Evolutionary conservation across 352 stramenopile species (phyloP).

Genomic region (Globisporangium alternatum): DNA sequence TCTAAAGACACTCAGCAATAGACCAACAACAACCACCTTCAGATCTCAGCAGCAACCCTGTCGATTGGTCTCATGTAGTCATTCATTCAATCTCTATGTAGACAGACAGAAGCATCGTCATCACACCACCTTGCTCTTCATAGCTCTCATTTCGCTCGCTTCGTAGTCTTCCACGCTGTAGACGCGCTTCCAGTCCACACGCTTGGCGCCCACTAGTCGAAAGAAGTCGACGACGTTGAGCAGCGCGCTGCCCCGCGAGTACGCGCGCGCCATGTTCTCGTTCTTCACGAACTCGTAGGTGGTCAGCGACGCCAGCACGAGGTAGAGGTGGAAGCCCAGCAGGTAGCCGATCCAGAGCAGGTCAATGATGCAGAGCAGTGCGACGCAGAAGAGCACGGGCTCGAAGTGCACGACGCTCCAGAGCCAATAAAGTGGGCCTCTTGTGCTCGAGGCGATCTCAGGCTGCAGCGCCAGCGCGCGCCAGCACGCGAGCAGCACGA

Average conservation of each 20-base stretch:
- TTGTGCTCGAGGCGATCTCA: slow-evolving; percentile 19
- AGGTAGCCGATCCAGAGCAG: slow-evolving; percentile 75
- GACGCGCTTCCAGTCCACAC: slow-evolving; percentile 56
- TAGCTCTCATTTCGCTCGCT: neutral
- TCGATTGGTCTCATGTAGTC: neutral
- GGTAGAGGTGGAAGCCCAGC: slow-evolving; percentile 63
- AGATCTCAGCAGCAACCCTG: neutral
- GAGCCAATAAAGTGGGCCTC: slow-evolving; percentile 24
- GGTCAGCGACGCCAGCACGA: slow-evolving; percentile 54
- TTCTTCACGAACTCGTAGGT: slow-evolving; percentile 81
- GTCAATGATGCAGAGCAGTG: slow-evolving; percentile 51
- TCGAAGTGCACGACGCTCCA: slow-evolving; percentile 64
- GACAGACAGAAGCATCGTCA: neutral
- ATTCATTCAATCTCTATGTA: neutral
- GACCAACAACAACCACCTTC: neutral
- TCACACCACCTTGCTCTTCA: slow-evolving; percentile 28
- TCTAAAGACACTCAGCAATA: slow-evolving; percentile 20
- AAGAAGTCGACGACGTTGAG: slow-evolving; percentile 68
- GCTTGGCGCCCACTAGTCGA: slow-evolving; percentile 24
- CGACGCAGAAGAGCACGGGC: slow-evolving; percentile 51
- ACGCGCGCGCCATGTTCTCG: slow-evolving; percentile 49
- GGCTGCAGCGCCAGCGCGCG: slow-evolving; percentile 25
- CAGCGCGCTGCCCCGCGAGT: slow-evolving; percentile 50
- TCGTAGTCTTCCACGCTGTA: slow-evolving; percentile 59
- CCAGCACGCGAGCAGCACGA: slow-evolving; percentile 48